Evolutionary conservation across 1,284 basidiomycete species (phyloP).

Genomic region (Rugosomyces carneus): DNA sequence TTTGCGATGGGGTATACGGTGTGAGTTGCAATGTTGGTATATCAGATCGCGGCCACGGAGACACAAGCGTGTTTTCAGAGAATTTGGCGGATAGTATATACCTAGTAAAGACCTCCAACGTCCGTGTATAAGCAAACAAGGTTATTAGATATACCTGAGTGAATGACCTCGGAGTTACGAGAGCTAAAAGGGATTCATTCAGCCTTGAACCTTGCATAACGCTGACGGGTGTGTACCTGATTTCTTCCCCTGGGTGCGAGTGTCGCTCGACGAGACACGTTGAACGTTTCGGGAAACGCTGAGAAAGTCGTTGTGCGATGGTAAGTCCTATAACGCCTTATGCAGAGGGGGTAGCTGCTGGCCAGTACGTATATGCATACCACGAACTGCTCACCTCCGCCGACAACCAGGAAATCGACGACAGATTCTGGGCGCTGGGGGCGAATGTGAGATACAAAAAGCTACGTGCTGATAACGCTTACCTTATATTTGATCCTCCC

Average conservation of each 20-base stretch:
- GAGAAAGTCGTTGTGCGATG: conserved; percentile 71
- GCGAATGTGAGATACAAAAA: background rate
- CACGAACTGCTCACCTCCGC: conserved; percentile 54
- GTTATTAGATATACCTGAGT: conserved; percentile 54
- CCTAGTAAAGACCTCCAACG: conserved; percentile 33
- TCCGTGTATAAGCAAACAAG: background rate
- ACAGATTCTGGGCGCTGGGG: conserved; percentile 61
- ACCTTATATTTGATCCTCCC: conserved; percentile 63
- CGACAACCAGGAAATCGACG: conserved; percentile 91
- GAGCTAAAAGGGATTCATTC: conserved; percentile 48
- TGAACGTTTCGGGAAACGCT: conserved; percentile 63
- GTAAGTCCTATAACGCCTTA: conserved; percentile 89
- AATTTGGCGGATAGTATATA: conserved; percentile 78
- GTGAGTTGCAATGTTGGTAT: conserved; percentile 69
- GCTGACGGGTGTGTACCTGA: conserved; percentile 46
- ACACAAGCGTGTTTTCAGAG: conserved; percentile 85
- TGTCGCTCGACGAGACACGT: conserved; percentile 87
- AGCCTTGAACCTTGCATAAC: background rate
- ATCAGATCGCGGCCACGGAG: conserved; percentile 83
- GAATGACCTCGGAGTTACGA: conserved; percentile 94
- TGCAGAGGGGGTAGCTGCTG: too few relatives aligned
- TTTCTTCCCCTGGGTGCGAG: conserved; percentile 70
- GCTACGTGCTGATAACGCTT: conserved; percentile 10
- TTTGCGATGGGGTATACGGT: conserved; percentile 66
- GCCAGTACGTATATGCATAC: background rate